Percentiles rank a stretch among this genome's conserved stretches.
phyloP scores from a whole-genome alignment of 176 grass and related monocot species.

The Lolium rigidum region DNA sequence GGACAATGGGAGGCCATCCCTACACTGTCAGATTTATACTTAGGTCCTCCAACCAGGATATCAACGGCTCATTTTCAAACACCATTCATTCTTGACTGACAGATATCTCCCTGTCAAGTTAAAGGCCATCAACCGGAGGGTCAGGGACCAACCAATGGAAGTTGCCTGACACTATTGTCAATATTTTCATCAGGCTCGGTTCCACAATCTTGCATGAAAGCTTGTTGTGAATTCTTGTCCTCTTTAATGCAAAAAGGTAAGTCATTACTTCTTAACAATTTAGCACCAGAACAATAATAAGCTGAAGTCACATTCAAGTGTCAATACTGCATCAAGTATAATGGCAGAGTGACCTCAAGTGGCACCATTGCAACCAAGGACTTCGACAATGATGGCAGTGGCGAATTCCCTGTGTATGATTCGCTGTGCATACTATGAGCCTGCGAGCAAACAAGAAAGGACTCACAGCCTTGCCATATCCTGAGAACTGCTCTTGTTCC shows the following conservation, averaged over 20 bases:
- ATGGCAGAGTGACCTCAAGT: neutral
- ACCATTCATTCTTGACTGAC: neutral
- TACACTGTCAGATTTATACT: neutral
- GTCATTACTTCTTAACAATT: neutral
- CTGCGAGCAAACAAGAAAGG: neutral
- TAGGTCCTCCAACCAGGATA: conserved; percentile 31
- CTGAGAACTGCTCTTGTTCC: neutral
- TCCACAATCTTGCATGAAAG: neutral
- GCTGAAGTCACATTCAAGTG: too few relatives aligned
- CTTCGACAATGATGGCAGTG: conserved; percentile 6
- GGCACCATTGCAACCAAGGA: conserved; percentile 18
- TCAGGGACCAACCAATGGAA: neutral
- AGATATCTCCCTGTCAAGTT: conserved; percentile 16
- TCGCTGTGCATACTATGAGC: neutral
- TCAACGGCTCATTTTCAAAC: neutral
- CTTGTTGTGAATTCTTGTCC: neutral
- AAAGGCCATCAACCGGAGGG: neutral
- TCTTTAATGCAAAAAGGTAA: conserved; percentile 24
- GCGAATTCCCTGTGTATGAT: conserved; percentile 9
- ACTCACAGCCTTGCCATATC: neutral
- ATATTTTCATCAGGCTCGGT: conserved; percentile 9
- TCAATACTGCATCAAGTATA: neutral
- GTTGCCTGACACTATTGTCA: neutral
- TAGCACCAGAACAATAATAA: too few relatives aligned
- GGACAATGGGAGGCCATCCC: conserved; percentile 18